phyloP scores from a whole-genome alignment of 768 basidiomycete species.

The Suillus subluteus region DNA sequence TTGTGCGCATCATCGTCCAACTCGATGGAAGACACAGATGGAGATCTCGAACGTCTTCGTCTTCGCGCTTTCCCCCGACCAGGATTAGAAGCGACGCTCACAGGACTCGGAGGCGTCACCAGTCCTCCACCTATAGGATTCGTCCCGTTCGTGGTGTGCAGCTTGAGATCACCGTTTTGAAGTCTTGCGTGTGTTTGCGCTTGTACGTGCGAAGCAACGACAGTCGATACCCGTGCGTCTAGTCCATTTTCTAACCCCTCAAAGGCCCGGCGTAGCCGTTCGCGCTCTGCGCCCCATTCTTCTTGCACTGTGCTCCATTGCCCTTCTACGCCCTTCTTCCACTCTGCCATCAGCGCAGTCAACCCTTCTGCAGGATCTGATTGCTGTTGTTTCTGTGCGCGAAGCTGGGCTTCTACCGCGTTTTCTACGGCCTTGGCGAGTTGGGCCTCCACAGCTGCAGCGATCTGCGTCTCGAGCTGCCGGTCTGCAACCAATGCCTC shows the following conservation, averaged over 20 bases:
- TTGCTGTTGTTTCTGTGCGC: constrained; percentile 5
- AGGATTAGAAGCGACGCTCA: constrained; percentile 70
- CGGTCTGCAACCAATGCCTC: constrained; percentile 66
- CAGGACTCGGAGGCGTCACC: constrained; percentile 77
- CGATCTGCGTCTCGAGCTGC: constrained; percentile 41
- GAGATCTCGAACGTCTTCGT: constrained; percentile 44
- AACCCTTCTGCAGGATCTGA: constrained; percentile 42
- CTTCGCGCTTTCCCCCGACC: constrained; percentile 42
- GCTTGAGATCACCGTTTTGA: constrained; percentile 36
- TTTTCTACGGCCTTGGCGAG: constrained; percentile 42
- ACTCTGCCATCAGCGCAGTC: constrained; percentile 61
- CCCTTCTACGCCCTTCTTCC: constrained; percentile 80
- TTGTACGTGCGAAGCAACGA: constrained; percentile 32
- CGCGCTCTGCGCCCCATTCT: constrained; percentile 83
- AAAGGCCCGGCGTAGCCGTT: constrained; percentile 69
- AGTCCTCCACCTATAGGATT: constrained; percentile 46
- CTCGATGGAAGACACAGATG: constrained; percentile 37
- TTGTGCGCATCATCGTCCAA: constrained; percentile 33
- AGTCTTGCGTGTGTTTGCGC: constrained; percentile 41
- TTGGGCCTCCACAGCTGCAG: constrained; percentile 36
- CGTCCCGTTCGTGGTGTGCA: constrained; percentile 22
- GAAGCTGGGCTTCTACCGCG: constrained; percentile 5
- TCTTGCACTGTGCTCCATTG: constrained; percentile 78
- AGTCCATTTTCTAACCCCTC: constrained; percentile 80
- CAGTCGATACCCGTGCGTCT: constrained; percentile 44